phyloP scores from a whole-genome alignment of 78 protist genomes.

The Dictyostelium capitatum region DNA sequence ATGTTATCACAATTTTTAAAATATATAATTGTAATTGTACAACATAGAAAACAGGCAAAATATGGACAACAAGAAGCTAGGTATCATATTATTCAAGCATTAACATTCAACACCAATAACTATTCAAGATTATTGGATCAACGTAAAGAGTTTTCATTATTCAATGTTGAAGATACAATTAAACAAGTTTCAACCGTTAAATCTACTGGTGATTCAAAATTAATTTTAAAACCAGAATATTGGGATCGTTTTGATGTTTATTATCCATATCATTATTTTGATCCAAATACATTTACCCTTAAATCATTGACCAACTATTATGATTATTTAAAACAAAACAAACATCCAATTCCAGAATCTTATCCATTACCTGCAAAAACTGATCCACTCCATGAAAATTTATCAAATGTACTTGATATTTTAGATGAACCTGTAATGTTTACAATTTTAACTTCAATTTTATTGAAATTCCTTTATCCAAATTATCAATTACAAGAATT shows the following conservation, averaged over 20 bases:
- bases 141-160: constrained; percentile 27
- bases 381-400: constrained; percentile 44
- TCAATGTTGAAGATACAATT: constrained; percentile 38
- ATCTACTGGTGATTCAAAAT: constrained; percentile 13
- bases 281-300: not conserved
- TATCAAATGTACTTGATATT: not conserved
- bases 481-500: not conserved
- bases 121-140: not conserved
- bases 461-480: constrained; percentile 6
- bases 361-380: constrained; percentile 43
- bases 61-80: constrained; percentile 48
- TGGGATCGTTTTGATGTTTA: constrained; percentile 62
- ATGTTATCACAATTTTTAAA: constrained; percentile 32
- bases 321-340: constrained; percentile 40
- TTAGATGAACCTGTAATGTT: constrained; percentile 48
- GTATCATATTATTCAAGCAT: constrained; percentile 50
- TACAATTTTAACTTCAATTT: not conserved
- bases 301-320: constrained; percentile 35
- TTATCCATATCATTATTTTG: constrained; percentile 49
- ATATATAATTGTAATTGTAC: constrained; percentile 29
- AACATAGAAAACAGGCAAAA: constrained; percentile 35
- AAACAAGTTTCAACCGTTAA: constrained; percentile 19
- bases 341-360: constrained; percentile 42
- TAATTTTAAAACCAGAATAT: constrained; percentile 22
- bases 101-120: constrained; percentile 6